Conservation (phyloP, 2,329 filamentous ascomycete genomes). For the Botryotinia narcissicola region DNA sequence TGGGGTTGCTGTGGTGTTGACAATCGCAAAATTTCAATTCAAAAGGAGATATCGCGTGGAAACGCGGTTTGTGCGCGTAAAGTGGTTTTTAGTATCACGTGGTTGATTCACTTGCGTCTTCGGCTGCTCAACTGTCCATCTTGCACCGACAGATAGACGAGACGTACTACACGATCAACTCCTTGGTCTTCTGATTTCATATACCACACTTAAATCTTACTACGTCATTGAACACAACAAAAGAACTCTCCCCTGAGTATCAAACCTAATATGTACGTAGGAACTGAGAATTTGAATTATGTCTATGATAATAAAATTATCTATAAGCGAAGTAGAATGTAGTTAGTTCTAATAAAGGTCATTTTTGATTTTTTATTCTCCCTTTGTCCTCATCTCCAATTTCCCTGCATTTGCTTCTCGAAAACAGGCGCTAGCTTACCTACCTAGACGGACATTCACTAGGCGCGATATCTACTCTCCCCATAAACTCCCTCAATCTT, state of each 20-base stretch:
- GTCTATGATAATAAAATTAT: not conserved
- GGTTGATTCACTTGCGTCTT: not conserved
- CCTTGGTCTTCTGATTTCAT: not conserved
- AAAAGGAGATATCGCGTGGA: slow-evolving; percentile 15
- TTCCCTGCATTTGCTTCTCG: not conserved
- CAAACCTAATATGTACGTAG: not conserved
- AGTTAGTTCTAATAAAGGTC: not conserved
- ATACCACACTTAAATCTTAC: not conserved
- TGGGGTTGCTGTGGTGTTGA: slow-evolving; percentile 14
- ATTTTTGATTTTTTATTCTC: not conserved
- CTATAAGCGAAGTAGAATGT: not conserved
- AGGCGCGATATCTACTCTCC: slow-evolving; percentile 7
- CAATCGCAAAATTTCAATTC: slow-evolving; percentile 18
- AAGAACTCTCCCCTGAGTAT: not conserved
- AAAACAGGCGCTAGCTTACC: not conserved
- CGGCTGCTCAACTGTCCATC: not conserved
- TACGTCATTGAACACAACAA: not conserved
- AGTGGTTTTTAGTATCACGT: not conserved
- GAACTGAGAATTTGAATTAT: not conserved
- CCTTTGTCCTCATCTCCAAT: not conserved
- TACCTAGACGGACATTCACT: slow-evolving; percentile 1
- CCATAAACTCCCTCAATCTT: slow-evolving; percentile 50
- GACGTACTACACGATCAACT: not conserved
- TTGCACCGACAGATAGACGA: not conserved
- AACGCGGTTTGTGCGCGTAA: slow-evolving; percentile 14